Evolutionary conservation across 1,284 basidiomycete genomes (phyloP).

Genomic region (Spongispora temasekensis): DNA sequence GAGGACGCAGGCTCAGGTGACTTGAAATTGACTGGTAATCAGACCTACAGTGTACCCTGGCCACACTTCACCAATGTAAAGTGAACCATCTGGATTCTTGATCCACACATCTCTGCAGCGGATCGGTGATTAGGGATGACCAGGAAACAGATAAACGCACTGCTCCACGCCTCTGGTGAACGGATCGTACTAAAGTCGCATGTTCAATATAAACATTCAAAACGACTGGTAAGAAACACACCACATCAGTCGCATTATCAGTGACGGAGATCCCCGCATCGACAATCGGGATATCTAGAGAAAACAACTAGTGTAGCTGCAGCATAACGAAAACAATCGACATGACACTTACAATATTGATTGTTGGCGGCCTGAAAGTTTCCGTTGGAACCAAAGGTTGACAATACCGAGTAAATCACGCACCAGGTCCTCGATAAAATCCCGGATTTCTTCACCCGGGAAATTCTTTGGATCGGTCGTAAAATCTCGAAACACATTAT

Average conservation of each 20-base stretch:
- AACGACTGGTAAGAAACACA: constrained; percentile 16
- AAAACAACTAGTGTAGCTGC: background rate
- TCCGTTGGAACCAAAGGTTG: background rate
- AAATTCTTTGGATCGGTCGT: constrained; percentile 67
- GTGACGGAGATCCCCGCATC: constrained; percentile 39
- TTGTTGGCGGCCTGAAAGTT: constrained; percentile 36
- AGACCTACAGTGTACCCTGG: constrained; percentile 48
- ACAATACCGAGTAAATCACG: constrained; percentile 21
- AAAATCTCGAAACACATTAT: constrained; percentile 67
- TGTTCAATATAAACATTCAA: background rate
- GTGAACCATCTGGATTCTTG: constrained; percentile 64
- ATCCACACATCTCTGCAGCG: constrained; percentile 55
- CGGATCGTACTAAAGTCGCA: constrained; percentile 43
- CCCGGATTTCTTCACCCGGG: constrained; percentile 56
- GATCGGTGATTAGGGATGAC: background rate
- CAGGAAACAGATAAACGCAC: constrained; percentile 25
- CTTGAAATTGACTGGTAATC: background rate
- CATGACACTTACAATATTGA: constrained; percentile 40
- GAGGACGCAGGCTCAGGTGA: background rate
- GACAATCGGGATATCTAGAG: constrained; percentile 46
- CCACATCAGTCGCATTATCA: constrained; percentile 43
- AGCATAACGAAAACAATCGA: background rate
- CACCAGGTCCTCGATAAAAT: constrained; percentile 63
- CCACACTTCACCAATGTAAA: constrained; percentile 71
- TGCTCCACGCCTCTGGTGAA: constrained; percentile 45